Percentiles rank a stretch among this genome's conserved stretches.
Evolutionary conservation across 2,329 filamentous ascomycete genomes (phyloP).

Genomic region (Colletotrichum tamarilloi): DNA sequence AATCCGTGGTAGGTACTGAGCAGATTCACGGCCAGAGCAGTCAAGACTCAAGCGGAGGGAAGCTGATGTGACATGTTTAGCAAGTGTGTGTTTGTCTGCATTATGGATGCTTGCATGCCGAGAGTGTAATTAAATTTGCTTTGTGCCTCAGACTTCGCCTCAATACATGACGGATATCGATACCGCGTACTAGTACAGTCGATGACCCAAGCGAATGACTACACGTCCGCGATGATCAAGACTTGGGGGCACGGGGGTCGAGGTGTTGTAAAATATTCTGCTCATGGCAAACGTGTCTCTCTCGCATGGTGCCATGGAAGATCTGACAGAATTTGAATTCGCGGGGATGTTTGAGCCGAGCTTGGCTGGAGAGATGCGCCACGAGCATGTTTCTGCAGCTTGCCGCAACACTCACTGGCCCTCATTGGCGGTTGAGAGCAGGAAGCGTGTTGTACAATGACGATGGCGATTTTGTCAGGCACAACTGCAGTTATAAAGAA

Average conservation of each 20-base stretch:
- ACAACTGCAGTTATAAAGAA: background rate
- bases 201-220: background rate
- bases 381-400: conserved; percentile 5
- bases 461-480: background rate
- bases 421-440: background rate
- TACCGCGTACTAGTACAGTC: background rate
- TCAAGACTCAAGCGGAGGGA: background rate
- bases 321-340: conserved; percentile 10
- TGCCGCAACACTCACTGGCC: background rate
- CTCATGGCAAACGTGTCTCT: background rate
- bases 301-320: conserved; percentile 5
- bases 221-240: background rate
- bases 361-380: background rate
- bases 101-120: conserved; percentile 23
- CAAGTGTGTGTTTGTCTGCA: background rate
- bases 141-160: background rate
- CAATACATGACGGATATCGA: too few relatives aligned
- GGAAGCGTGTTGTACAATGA: background rate
- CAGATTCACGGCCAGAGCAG: background rate
- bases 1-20: background rate
- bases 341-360: background rate
- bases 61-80: conserved; percentile 6
- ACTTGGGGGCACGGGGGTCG: too few relatives aligned
- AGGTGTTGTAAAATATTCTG: background rate
- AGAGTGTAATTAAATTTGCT: background rate